Base-by-base conservation (phyloP, 805 yeast species). In the Saccharomycopsis olivae region DNA sequence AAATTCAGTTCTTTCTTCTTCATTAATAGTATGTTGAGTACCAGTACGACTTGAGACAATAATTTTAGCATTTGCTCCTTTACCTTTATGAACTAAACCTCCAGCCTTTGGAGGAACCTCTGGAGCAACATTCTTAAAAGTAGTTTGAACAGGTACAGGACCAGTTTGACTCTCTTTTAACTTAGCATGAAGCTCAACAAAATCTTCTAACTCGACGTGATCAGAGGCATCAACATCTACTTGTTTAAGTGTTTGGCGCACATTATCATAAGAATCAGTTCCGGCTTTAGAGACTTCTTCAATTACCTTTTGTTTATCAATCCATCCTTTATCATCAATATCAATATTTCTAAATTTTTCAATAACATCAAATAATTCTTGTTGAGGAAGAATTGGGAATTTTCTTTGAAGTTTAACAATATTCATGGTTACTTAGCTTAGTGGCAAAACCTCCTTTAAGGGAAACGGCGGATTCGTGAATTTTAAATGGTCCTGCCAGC, bases 211-310 rank as follows among this genome's bases (percentile, higher is more conserved):
- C 59, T 92, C 98, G 39, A 92, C 96, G 56, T 84, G 89, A 19
- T 98, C 98, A 3, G 95, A 81, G 13, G 97, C 95, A 62, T 92
- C 98, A 25, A 92, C 94, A 49, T 80, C 78, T 36, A 87, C 96
- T 39, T 72, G 73, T 57, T 92, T 92, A 56, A 92, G 70, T 2
- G 96, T 84, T 59, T 87, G 95, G 65, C 98, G 79, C 18, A 94
- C 89, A 49, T 80, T 83, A 60, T 92, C 98, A 55, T 92, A 92
- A 24, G 87, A 60, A 37, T 82, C 89, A 39, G 74, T 74, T 15
- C 96, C 96, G 21, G 76, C 60, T 41, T 75, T 73, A 18, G 94
- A 75, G 29, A 87, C 76, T 3, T 87, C 73, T 56, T 86, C 88
- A 57, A 89, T 79, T 28, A 84, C 94, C 42, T 80, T 82, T 55